Evolutionary conservation across 805 yeast genomes (phyloP).

Genomic region (Kodamaea lidongshanica): DNA sequence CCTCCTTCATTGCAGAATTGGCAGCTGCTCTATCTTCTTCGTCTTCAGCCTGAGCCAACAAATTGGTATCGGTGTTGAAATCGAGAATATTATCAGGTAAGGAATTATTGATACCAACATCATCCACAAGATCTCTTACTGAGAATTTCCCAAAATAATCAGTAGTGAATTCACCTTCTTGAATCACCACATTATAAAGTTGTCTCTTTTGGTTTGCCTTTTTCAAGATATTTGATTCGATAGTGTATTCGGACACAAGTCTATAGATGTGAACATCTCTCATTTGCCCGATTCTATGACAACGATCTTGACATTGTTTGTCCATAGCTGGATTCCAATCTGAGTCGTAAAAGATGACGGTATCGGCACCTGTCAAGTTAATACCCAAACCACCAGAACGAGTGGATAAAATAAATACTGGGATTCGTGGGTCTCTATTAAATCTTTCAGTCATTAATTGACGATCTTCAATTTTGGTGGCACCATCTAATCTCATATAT

Average conservation of each 20-base stretch:
- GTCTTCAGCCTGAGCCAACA: constrained; percentile 90
- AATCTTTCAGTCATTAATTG: constrained; percentile 90
- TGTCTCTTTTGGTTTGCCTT: constrained; percentile 94
- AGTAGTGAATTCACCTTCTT: constrained; percentile 97
- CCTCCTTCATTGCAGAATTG: constrained; percentile 78
- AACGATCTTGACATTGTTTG: constrained; percentile 97
- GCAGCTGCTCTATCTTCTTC: constrained; percentile 90
- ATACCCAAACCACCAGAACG: constrained; percentile 99
- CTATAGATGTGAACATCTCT: constrained; percentile 97
- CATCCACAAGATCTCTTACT: constrained; percentile 77
- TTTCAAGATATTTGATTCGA: constrained; percentile 87
- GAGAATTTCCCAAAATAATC: constrained; percentile 89
- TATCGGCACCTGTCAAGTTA: constrained; percentile 96
- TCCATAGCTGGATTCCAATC: constrained; percentile 99
- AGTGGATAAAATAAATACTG: constrained; percentile 87
- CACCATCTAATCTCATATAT: constrained; percentile 93
- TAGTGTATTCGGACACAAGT: constrained; percentile 91
- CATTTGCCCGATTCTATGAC: constrained; percentile 98
- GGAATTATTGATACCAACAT: constrained; percentile 34
- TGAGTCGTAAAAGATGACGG: constrained; percentile 95
- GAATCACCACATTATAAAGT: constrained; percentile 89
- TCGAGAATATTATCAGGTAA: constrained; percentile 38
- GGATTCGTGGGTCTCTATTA: constrained; percentile 77
- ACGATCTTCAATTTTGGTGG: constrained; percentile 95
- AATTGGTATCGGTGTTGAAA: constrained; percentile 33